These are phyloP conservation scores for Trichophyton equinum DNA, from an alignment of 2,329 filamentous ascomycete species.

Conservation along the genomic window DNA sequence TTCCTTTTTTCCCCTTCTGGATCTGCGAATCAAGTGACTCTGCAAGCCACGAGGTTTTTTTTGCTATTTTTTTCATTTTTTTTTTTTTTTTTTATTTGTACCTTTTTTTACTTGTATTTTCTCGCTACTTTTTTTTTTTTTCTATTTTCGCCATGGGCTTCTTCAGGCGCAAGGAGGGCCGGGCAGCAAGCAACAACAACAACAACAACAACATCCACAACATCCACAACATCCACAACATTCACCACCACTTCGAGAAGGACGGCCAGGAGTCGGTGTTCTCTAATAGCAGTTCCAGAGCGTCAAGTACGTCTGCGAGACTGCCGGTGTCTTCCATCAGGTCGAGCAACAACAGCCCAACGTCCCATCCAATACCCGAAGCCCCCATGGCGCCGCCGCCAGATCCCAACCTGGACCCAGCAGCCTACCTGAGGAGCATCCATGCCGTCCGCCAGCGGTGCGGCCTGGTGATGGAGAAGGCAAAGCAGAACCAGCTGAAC, in stretches of 20 bases:
- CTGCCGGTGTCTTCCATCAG: conserved; percentile 31
- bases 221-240: too few species aligned
- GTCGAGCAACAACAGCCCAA: conserved; percentile 32
- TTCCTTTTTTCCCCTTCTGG: too few species aligned
- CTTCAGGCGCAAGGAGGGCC: conserved; percentile 37
- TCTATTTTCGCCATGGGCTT: conserved; percentile 23
- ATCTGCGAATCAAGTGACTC: not conserved
- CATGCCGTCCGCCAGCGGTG: conserved; percentile 74
- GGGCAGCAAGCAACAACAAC: conserved; percentile 13
- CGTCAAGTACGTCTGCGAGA: conserved; percentile 37
- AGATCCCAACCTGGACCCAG: conserved; percentile 77
- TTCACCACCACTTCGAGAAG: conserved; percentile 16
- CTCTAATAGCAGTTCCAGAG: conserved; percentile 32
- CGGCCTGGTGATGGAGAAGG: conserved; percentile 61
- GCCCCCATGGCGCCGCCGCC: conserved; percentile 72
- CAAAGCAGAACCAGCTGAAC: conserved; percentile 60
- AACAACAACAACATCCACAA: too few species aligned
- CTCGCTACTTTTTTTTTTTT: not conserved
- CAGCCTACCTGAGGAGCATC: conserved; percentile 80
- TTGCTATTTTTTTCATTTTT: too few species aligned
- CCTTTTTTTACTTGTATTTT: not conserved
- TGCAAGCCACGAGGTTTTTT: not conserved
- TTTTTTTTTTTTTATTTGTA: not conserved
- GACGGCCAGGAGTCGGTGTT: conserved; percentile 30
- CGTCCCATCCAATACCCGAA: conserved; percentile 46